phyloP scores from a whole-genome alignment of 352 stramenopile genomes.

The Phytopythium sindhum region DNA sequence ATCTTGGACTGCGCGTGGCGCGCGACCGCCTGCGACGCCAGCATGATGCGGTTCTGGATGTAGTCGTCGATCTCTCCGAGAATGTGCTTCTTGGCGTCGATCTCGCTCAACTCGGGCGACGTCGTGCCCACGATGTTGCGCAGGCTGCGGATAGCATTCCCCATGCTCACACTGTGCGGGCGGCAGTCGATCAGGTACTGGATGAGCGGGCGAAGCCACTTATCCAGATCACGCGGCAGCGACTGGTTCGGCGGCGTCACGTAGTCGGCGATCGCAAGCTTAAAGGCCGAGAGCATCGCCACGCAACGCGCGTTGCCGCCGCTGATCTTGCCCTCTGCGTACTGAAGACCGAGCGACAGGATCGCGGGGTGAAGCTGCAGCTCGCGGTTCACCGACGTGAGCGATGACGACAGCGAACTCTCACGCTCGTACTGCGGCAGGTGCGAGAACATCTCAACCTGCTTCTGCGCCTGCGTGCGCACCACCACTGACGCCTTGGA shows the following conservation, averaged over 20 bases:
- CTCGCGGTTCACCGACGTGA: constrained; percentile 70
- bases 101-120: constrained; percentile 80
- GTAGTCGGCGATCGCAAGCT: constrained; percentile 91
- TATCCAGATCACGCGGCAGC: constrained; percentile 84
- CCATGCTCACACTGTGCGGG: constrained; percentile 93
- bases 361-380: constrained; percentile 89
- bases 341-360: constrained; percentile 89
- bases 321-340: constrained; percentile 86
- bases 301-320: constrained; percentile 91
- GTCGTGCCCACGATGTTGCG: constrained; percentile 88
- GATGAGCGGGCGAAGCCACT: constrained; percentile 91
- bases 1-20: constrained; percentile 89
- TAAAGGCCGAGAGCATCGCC: constrained; percentile 93
- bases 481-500: constrained; percentile 70
- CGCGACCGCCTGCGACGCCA: constrained; percentile 89
- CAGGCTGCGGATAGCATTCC: constrained; percentile 92
- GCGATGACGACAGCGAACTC: constrained; percentile 48
- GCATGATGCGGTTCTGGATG: constrained; percentile 91
- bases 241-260: constrained; percentile 69
- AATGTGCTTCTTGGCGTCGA: constrained; percentile 83
- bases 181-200: constrained; percentile 94
- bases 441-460: constrained; percentile 81
- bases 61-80: constrained; percentile 92
- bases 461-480: constrained; percentile 75
- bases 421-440: constrained; percentile 83